Percentiles rank a stretch among this genome's conserved stretches.
phyloP scores from a whole-genome alignment of 495 filamentous ascomycete genomes.

The Aspergillus sclerotioniger region DNA sequence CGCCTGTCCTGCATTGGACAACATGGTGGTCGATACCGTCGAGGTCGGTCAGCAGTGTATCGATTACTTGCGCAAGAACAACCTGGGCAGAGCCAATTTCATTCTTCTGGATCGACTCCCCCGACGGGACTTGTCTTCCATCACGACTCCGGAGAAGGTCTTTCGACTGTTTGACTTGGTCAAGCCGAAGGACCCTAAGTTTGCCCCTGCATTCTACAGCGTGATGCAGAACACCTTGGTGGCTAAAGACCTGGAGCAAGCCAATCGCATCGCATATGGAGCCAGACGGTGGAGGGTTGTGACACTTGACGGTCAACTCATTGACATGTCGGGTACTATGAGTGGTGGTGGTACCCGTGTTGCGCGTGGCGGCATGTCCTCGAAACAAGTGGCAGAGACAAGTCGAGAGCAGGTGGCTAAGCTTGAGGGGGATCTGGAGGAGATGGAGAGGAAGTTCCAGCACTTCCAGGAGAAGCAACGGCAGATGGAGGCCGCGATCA shows the following conservation, averaged over 20 bases:
- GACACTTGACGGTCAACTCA: conserved; percentile 89
- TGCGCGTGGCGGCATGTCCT: conserved; percentile 90
- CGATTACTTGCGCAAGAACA: conserved; percentile 94
- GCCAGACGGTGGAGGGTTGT: conserved; percentile 92
- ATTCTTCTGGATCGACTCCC: conserved; percentile 89
- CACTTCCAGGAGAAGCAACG: conserved; percentile 77
- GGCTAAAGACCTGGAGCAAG: conserved; percentile 86
- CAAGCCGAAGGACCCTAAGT: conserved; percentile 80
- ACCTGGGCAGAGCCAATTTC: conserved; percentile 94
- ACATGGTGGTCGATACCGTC: conserved; percentile 92
- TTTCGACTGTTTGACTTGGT: conserved; percentile 92
- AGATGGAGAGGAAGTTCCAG: conserved; percentile 74
- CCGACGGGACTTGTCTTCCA: conserved; percentile 66
- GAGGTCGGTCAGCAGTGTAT: conserved; percentile 96
- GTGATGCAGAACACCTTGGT: conserved; percentile 92
- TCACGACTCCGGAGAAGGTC: conserved; percentile 87
- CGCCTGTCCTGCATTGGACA: conserved; percentile 85
- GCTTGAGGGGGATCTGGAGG: conserved; percentile 82
- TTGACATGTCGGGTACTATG: conserved; percentile 98
- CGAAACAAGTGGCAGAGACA: conserved; percentile 81
- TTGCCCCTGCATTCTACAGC: conserved; percentile 90
- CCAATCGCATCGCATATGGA: conserved; percentile 94
- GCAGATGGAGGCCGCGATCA: conserved; percentile 68
- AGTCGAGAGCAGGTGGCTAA: conserved; percentile 84
- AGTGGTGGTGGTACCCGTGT: conserved; percentile 89